Base-by-base conservation (phyloP, 768 basidiomycete genomes). In the Tephrocybe sp. region DNA sequence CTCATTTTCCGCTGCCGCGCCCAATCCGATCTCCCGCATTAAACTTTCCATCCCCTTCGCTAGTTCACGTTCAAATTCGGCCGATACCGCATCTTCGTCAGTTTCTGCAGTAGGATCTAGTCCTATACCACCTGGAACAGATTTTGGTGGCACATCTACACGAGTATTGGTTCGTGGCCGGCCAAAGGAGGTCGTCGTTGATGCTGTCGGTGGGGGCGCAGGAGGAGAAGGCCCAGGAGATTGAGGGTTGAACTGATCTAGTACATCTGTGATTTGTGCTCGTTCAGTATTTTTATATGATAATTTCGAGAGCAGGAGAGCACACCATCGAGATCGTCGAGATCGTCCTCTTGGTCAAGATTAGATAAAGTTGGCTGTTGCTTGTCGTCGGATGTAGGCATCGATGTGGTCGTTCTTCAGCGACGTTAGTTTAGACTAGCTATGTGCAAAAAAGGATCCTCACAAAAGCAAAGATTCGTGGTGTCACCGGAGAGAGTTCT, bases 321-420 rank as follows among this genome's bases (percentile, higher is more conserved):
- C 58, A 39, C 49, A 75, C 75, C 78, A 62, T 88, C 85, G 40
- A 88, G 77, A 58, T 88, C 85, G 59, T 88, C 85, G 16, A 86
- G 61, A 62, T 88, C 82, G 18, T 84, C 83, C 23, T 76, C 75
- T 3, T 50, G 46, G 29, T 66, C 63, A 16, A 54, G 27, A 10
- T 40, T 54, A 34, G 47, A 36, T 40, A 52, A 21, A 16, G 51
- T 45, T 27, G 57, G 50, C 46, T 64, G 50, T 42, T 42, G 33
- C 36, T 54, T 53, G 18, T 47, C n/a, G n/a, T n/a, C 23, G 3
- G 49, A 34, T 51, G 55, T 30, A 25, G 51, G 31, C 55, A 56
- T 56, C 13, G 16, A 34, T 13, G 30, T 7, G 19, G 15, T 11
- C 11, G 11, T 29, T 29, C 27, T 29, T 29, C 27, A 11, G 27